A percentile compares a stretch with the other conserved stretches of the same genome.
Conservation (phyloP, 768 basidiomycete genomes). For the Lactarius akahatsu region DNA sequence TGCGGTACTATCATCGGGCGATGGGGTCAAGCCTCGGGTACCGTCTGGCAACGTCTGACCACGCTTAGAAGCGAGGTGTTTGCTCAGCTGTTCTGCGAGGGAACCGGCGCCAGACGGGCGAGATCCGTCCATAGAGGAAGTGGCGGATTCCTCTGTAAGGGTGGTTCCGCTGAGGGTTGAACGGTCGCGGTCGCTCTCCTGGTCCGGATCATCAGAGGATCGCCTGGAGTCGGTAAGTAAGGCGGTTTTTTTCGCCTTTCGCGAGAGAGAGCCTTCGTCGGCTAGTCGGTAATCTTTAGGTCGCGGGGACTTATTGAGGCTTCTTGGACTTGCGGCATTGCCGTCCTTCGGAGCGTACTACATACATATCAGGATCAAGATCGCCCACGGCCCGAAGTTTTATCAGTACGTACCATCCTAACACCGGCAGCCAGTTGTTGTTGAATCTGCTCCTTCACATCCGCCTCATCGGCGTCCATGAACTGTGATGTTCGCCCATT, state of each 20-base stretch:
- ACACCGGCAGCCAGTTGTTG: constrained; percentile 77
- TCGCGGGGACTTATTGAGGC: constrained; percentile 67
- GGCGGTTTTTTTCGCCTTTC: constrained; percentile 41
- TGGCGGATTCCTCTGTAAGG: constrained; percentile 53
- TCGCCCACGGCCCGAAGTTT: background rate
- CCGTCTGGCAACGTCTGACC: constrained; percentile 41
- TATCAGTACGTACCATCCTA: constrained; percentile 53
- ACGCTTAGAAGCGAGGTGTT: constrained; percentile 54
- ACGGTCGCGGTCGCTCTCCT: constrained; percentile 55
- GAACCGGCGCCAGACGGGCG: constrained; percentile 45
- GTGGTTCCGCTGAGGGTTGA: constrained; percentile 48
- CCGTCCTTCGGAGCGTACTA: constrained; percentile 63
- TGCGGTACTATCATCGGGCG: constrained; percentile 37
- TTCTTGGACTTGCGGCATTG: constrained; percentile 63
- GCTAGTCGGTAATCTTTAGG: constrained; percentile 42
- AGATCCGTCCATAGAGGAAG: constrained; percentile 37
- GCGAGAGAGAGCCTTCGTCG: constrained; percentile 42
- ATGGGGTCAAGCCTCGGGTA: constrained; percentile 39
- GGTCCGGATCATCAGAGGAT: constrained; percentile 49
- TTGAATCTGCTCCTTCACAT: constrained; percentile 84
- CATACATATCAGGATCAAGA: constrained; percentile 5
- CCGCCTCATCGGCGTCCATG: constrained; percentile 84
- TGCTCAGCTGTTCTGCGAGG: constrained; percentile 61
- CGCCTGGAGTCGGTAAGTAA: constrained; percentile 37
- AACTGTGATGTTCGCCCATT: constrained; percentile 74